These are phyloP conservation scores for Guadua angustifolia DNA, from an alignment of 176 grass and related monocot genomes.

Conservation along the genomic window DNA sequence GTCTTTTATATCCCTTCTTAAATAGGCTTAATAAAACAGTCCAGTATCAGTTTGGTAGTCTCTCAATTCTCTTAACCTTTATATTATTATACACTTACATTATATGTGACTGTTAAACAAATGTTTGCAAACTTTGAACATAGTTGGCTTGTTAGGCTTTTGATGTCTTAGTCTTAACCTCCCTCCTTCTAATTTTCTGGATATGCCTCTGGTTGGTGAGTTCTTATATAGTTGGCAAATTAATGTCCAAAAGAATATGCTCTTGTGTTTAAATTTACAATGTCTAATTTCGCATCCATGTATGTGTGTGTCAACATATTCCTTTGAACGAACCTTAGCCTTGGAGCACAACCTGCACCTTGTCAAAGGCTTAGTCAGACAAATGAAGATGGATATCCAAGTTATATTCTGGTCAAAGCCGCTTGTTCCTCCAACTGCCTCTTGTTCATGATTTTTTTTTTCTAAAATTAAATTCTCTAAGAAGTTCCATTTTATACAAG, in stretches of 20 bases:
- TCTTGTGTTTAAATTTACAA: neutral
- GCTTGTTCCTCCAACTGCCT: neutral
- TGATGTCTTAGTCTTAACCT: too few species aligned
- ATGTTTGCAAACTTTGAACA: too few species aligned
- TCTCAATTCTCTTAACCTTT: too few species aligned
- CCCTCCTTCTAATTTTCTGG: too few species aligned
- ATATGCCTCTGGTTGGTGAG: too few species aligned
- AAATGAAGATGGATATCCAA: constrained; percentile 7
- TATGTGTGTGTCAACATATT: neutral
- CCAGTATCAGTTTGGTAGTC: too few species aligned
- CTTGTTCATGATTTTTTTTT: neutral
- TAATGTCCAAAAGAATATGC: neutral
- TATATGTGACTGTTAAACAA: too few species aligned
- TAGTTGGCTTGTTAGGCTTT: too few species aligned
- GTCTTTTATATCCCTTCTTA: too few species aligned
- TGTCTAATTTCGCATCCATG: neutral
- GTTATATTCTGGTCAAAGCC: neutral
- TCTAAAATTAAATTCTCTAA: neutral
- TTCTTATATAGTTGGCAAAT: neutral
- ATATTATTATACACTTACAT: too few species aligned
- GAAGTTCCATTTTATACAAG: neutral
- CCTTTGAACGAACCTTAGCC: neutral
- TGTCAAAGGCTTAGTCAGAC: neutral
- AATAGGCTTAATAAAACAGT: too few species aligned
- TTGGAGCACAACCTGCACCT: neutral